Base-by-base conservation (phyloP, 495 filamentous ascomycete genomes). In the Penicillium daleae region DNA sequence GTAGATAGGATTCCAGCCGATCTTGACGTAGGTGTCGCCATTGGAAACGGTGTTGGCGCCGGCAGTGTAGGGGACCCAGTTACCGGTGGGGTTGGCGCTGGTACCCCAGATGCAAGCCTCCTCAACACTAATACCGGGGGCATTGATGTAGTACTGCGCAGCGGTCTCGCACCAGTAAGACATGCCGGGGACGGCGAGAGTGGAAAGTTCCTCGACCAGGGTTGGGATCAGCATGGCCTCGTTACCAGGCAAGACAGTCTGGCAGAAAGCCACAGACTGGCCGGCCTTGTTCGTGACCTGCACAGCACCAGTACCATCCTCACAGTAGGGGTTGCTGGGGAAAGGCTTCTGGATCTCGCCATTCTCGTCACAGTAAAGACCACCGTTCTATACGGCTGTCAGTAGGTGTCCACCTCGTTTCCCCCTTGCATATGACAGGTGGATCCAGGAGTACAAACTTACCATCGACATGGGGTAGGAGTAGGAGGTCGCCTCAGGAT, bases 211-310 rank as follows among this genome's bases (percentile, higher is more conserved):
- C 32, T 78, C 63, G 35, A 93, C 87, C 65, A 86, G 70, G 31
- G 89, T 93, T 13, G 90, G 90, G 70, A 93, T 95, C 63, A 93
- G 78, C 91, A 95, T 95, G 57, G 89, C 88, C 76, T 95, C 91
- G 70, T 92, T 91, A n/a, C 91, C 91, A 13, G 91, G 91, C 56
- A 93, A 74, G 39, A 92, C 90, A 3, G 91, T 95, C 70, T 95
- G 91, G 70, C 91, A 95, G 73, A 93, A 90, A 4, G 91, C 83
- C 17, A 93, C 86, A 19, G 80, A 59, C 52, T 81, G 76, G 26
- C 83, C 79, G 52, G 81, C 82, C 67, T 87, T 88, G 74, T 92
- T 93, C 52, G 84, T 79, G 35, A 80, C 85, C 46, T 76, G 74
- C 31, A 94, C 82, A 4, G 84, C 63, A 53, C 89, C 90, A 13